phyloP scores from a whole-genome alignment of 352 stramenopile species.

The Discostella stelligera region DNA sequence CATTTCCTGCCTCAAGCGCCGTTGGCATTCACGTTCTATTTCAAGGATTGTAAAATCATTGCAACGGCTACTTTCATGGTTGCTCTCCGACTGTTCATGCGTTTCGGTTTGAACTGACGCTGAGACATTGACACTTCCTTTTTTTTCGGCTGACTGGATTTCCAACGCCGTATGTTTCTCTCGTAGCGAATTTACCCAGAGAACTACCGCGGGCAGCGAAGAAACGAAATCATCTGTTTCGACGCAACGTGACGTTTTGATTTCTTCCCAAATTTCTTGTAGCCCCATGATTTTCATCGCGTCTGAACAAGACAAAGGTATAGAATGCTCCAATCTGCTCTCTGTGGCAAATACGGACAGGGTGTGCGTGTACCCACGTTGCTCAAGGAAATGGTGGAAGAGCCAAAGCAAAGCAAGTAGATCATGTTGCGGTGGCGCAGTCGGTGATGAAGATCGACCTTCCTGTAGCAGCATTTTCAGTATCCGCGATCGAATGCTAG shows the following conservation, averaged over 20 bases:
- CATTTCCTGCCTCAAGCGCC: conserved; percentile 45
- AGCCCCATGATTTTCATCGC: conserved; percentile 42
- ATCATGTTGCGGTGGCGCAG: neutral
- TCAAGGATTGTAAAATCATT: conserved; percentile 33
- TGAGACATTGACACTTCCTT: neutral
- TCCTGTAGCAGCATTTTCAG: conserved; percentile 27
- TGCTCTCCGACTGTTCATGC: conserved; percentile 19
- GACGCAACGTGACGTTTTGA: conserved; percentile 7
- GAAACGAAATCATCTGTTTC: conserved; percentile 6
- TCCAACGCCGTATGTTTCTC: neutral
- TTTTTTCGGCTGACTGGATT: conserved; percentile 2
- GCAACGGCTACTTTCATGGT: conserved; percentile 20
- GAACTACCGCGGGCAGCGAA: conserved; percentile 13
- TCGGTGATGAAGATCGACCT: conserved; percentile 3
- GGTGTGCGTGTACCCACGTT: conserved; percentile 30
- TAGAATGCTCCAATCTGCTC: conserved; percentile 28
- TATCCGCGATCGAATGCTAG: conserved; percentile 30
- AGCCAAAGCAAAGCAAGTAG: conserved; percentile 33
- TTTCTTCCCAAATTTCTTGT: conserved; percentile 23
- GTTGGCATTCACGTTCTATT: conserved; percentile 44
- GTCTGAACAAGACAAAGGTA: conserved; percentile 12
- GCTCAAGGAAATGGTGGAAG: conserved; percentile 34
- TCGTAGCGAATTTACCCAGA: conserved; percentile 5
- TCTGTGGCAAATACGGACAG: conserved; percentile 46
- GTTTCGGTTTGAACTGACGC: conserved; percentile 23